Evolutionary conservation across 169 alveolate genomes (phyloP), one percentile per base, ranked within the genome.

Genomic region (Plasmodium yoelii): DNA sequence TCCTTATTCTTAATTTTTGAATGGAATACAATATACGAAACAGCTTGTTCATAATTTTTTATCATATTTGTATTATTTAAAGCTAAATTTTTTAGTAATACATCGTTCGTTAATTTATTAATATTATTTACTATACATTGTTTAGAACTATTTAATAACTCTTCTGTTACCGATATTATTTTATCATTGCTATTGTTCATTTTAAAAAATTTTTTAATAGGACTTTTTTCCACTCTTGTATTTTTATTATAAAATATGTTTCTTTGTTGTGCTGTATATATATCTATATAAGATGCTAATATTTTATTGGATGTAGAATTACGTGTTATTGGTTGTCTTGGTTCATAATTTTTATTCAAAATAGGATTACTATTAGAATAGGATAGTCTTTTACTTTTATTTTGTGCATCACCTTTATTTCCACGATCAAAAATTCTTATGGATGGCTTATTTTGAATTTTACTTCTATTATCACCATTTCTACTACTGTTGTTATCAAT

Each of bases 231-330:
- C 39, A 2, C 9, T 53, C 46, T 24, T 24, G 26, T 10, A 15
- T 53, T 55, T 56, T 67, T 82, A 8, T 42, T 55, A 15, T 53
- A 70, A 65, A 82, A 82, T 34, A 65, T n/a, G 8, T 28, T 47
- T 13, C 61, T 46, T 47, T 82, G 90, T n/a, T 82, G 68, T 57
- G 39, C 19, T 59, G 28, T 82, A 57, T 67, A 67, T 51, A 65
- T 64, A 7, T 12, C 7, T 26, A 19, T 26, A 53, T 60, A 49
- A 13, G 19, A 53, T 26, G 44, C 42, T 34, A 34, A 3, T 34
- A 34, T 34, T 34, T 34, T 34, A 34, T 34, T 34, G 42, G 42
- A 3, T 34, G 0, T 4, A 7, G 7, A 0, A 1, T 0, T 34
- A 34, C 7, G 7, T 51, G 15, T 24, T 15, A 24, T 3, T 18